Conservation (phyloP, 176 grass and related monocot genomes). For the Zoysia japonica region DNA sequence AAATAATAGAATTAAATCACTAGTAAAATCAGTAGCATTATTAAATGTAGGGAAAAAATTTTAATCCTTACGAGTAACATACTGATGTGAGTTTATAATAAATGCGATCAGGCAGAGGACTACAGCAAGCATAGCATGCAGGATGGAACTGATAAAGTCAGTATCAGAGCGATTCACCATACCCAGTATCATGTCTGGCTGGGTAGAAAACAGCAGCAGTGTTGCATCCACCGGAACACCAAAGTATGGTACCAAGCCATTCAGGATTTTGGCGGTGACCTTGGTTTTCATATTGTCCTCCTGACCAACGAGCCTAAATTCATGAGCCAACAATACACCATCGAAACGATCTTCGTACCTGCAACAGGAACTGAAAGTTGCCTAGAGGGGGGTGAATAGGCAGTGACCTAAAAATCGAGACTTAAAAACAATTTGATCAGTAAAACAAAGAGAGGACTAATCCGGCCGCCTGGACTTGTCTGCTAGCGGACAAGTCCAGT, state of each 20-base stretch:
- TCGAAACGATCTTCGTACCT: slow-evolving; percentile 87
- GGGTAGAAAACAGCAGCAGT: slow-evolving; percentile 77
- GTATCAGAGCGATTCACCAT: too few species aligned
- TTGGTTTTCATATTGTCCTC: slow-evolving; percentile 26
- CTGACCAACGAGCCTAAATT: slow-evolving; percentile 21
- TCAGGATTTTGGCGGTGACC: slow-evolving; percentile 53
- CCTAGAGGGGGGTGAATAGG: too few species aligned
- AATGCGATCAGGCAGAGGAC: background rate
- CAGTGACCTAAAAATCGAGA: too few species aligned
- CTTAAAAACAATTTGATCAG: too few species aligned
- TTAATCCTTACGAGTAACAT: background rate
- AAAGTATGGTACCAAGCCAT: slow-evolving; percentile 74
- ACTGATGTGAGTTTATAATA: background rate
- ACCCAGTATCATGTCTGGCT: slow-evolving; percentile 78
- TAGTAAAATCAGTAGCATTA: background rate
- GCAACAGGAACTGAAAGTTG: background rate
- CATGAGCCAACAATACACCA: slow-evolving; percentile 65
- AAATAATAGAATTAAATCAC: background rate
- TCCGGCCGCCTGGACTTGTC: too few species aligned
- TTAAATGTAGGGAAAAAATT: background rate
- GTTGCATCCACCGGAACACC: slow-evolving; percentile 51
- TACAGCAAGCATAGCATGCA: background rate
- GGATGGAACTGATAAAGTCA: background rate
- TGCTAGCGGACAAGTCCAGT: too few species aligned
- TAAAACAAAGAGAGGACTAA: too few species aligned